These are phyloP conservation scores for Lobosporangium transversale DNA, from an alignment of 192 early-diverging fungal genomes.

Conservation along the genomic window DNA sequence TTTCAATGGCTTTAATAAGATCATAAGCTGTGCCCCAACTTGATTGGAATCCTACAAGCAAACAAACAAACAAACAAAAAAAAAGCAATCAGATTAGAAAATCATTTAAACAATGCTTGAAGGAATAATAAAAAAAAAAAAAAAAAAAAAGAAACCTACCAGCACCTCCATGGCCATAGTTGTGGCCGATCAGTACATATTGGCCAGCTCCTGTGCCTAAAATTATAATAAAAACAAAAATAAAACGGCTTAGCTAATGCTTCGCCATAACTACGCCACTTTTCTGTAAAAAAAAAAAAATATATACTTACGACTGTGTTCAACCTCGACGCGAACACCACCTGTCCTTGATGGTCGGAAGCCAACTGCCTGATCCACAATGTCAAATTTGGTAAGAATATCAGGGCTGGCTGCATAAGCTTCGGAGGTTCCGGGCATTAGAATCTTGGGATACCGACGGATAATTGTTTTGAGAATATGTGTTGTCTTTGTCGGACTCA, in stretches of 20 bases:
- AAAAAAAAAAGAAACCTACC: no score
- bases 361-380: slow-evolving; percentile 62
- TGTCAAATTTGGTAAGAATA: slow-evolving; percentile 34
- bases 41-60: slow-evolving; percentile 60
- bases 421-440: slow-evolving; percentile 53
- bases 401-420: slow-evolving; percentile 25
- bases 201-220: slow-evolving; percentile 43
- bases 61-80: not conserved
- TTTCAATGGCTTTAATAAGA: slow-evolving; percentile 48
- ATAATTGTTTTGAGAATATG: slow-evolving; percentile 52
- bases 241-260: slow-evolving; percentile 32
- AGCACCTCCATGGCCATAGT: slow-evolving; percentile 71
- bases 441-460: slow-evolving; percentile 50
- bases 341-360: slow-evolving; percentile 62
- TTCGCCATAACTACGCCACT: not conserved
- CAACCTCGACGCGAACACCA: slow-evolving; percentile 64
- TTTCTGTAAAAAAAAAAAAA: not conserved
- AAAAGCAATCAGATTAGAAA: not conserved
- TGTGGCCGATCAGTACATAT: slow-evolving; percentile 61
- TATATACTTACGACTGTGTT: slow-evolving; percentile 54
- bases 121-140: not conserved
- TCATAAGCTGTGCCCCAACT: slow-evolving; percentile 67
- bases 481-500: slow-evolving; percentile 41
- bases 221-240: not conserved
- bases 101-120: not conserved